Percentiles rank a stretch among this genome's conserved stretches.
Evolutionary conservation across 1,284 basidiomycete species (phyloP).

Genomic region (Cutaneotrichosporon cutaneum): DNA sequence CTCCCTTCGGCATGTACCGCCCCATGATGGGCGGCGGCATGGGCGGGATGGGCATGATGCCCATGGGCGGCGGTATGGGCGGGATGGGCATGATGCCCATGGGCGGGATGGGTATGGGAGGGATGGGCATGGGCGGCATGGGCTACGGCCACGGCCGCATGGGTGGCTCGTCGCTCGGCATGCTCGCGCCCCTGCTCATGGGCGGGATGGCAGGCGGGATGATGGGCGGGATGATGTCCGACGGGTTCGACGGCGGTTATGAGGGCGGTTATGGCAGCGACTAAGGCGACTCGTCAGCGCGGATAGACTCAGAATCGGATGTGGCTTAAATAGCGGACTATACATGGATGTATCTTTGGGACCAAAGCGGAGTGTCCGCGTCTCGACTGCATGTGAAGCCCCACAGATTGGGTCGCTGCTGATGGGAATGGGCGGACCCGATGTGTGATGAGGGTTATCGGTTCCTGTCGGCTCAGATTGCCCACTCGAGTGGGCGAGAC

Average conservation of each 20-base stretch:
- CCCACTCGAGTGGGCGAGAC: too few species aligned
- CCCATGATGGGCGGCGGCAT: conserved; percentile 5
- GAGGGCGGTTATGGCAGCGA: background rate
- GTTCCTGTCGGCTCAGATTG: too few species aligned
- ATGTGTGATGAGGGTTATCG: too few species aligned
- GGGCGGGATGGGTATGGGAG: background rate
- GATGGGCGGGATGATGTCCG: background rate
- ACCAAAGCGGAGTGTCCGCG: too few species aligned
- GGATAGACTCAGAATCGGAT: too few species aligned
- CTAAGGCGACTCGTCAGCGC: background rate
- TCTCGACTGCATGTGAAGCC: too few species aligned
- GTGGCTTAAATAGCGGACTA: background rate
- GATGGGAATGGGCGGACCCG: too few species aligned
- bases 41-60: conserved; percentile 2
- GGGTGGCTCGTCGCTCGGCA: background rate
- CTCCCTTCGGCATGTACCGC: conserved; percentile 3
- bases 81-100: conserved; percentile 6
- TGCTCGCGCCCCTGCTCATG: background rate
- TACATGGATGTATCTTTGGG: background rate
- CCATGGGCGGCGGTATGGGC: conserved; percentile 1
- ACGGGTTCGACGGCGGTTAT: background rate
- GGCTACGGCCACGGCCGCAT: background rate
- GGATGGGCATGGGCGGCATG: background rate
- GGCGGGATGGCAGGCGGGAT: conserved; percentile 1
- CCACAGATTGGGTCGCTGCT: too few species aligned